Conservation (phyloP, 1,139 yeast genomes). For the Pichia sp. region DNA sequence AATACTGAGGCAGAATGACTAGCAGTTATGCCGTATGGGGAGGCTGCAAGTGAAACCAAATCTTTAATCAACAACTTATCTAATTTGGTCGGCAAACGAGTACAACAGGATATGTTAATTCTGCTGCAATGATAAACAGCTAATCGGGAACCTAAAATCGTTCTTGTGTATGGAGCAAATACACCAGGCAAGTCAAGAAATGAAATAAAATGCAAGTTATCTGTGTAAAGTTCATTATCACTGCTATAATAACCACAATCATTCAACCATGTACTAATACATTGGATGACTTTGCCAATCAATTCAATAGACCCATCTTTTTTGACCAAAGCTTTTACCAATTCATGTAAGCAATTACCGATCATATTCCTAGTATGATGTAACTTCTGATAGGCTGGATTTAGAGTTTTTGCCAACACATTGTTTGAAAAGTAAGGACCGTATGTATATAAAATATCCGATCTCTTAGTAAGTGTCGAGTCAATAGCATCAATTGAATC, state of each 20-base stretch:
- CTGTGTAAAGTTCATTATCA: slow-evolving; percentile 26
- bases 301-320: slow-evolving; percentile 68
- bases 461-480: slow-evolving; percentile 55
- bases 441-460: slow-evolving; percentile 46
- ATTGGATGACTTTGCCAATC: slow-evolving; percentile 61
- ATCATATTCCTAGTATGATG: slow-evolving; percentile 59
- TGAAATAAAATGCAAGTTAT: slow-evolving; percentile 34
- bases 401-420: slow-evolving; percentile 41
- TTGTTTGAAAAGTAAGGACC: slow-evolving; percentile 53
- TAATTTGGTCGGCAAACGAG: slow-evolving; percentile 62
- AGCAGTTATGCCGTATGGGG: slow-evolving; percentile 67
- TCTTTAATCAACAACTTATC: slow-evolving; percentile 67
- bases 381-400: slow-evolving; percentile 52
- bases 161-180: slow-evolving; percentile 73
- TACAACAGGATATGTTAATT: slow-evolving; percentile 68
- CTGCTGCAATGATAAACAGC: slow-evolving; percentile 75
- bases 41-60: slow-evolving; percentile 62
- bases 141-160: slow-evolving; percentile 72
- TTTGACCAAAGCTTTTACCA: slow-evolving; percentile 46
- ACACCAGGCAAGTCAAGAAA: slow-evolving; percentile 43
- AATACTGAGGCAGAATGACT: slow-evolving; percentile 68
- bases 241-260: slow-evolving; percentile 29
- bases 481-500: slow-evolving; percentile 39
- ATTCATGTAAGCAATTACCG: slow-evolving; percentile 64
- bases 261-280: slow-evolving; percentile 70